Conservation (phyloP, 1,284 basidiomycete species). For the Sphaerobolus stellatus region DNA sequence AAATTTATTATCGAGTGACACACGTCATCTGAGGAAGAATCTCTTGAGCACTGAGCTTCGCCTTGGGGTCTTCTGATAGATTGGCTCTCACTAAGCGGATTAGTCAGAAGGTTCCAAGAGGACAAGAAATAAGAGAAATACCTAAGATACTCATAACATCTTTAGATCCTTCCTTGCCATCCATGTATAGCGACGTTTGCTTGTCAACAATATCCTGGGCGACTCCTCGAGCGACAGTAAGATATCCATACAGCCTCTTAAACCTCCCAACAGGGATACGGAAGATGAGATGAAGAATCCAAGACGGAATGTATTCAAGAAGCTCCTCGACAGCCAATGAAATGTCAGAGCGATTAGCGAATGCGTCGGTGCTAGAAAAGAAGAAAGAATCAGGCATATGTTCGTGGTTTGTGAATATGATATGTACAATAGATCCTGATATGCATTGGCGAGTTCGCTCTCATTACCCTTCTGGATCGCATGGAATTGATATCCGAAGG, state of each 20-base stretch:
- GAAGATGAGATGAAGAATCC: background rate
- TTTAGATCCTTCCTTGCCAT: conserved; percentile 27
- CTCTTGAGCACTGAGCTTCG: conserved; percentile 48
- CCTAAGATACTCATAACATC: conserved; percentile 47
- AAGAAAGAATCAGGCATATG: conserved; percentile 20
- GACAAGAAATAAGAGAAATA: conserved; percentile 17
- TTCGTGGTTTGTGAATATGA: background rate
- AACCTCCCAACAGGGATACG: background rate
- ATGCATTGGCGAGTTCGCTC: conserved; percentile 40
- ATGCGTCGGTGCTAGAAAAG: conserved; percentile 24
- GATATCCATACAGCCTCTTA: background rate
- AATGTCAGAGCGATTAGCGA: background rate
- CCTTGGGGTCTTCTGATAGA: conserved; percentile 41
- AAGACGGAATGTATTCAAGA: background rate
- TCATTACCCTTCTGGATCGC: conserved; percentile 17
- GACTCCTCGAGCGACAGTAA: conserved; percentile 22
- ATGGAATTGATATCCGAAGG: conserved; percentile 24
- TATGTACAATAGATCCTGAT: conserved; percentile 43
- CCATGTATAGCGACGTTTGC: conserved; percentile 36
- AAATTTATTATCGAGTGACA: background rate
- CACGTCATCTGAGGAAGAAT: conserved; percentile 49
- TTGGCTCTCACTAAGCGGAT: conserved; percentile 50
- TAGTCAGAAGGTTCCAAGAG: background rate
- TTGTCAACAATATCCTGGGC: conserved; percentile 40
- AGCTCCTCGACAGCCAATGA: background rate